phyloP scores from a whole-genome alignment of 2,329 filamentous ascomycete species.

The Tolypocladium tropicale region DNA sequence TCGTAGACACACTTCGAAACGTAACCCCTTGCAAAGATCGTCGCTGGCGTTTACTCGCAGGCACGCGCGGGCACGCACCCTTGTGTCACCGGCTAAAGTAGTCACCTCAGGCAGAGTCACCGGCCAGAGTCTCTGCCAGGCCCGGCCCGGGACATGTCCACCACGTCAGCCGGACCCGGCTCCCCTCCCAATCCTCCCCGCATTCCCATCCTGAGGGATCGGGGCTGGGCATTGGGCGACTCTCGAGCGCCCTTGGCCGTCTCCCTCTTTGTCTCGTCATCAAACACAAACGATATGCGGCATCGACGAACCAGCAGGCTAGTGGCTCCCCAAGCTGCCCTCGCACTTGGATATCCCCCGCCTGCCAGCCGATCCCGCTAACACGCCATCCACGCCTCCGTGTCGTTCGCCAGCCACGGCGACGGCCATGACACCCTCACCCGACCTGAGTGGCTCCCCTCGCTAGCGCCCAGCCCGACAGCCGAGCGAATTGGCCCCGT shows the following conservation, averaged over 20 bases:
- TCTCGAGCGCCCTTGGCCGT: too few species aligned
- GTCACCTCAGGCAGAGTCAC: too few species aligned
- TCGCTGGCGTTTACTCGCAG: not conserved
- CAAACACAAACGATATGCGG: not conserved
- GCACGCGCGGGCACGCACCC: not conserved
- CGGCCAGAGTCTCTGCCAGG: not conserved
- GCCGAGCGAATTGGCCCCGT: not conserved
- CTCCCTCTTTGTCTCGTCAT: not conserved
- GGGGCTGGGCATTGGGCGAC: too few species aligned
- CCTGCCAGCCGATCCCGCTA: not conserved
- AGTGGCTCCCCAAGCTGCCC: not conserved
- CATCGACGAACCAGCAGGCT: not conserved
- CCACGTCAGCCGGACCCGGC: not conserved
- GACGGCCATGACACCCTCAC: not conserved
- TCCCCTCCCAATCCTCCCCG: too few species aligned
- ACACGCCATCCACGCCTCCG: not conserved
- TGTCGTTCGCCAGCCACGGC: not conserved
- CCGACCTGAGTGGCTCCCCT: not conserved
- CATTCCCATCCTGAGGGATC: too few species aligned
- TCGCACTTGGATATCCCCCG: not conserved
- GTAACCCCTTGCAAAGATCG: too few species aligned
- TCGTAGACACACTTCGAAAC: too few species aligned
- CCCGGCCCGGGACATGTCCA: not conserved
- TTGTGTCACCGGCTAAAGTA: too few species aligned
- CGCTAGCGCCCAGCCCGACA: not conserved